These are phyloP conservation scores for Pleurotus citrinopileatus DNA, from an alignment of 768 basidiomycete genomes.

Conservation along the genomic window DNA sequence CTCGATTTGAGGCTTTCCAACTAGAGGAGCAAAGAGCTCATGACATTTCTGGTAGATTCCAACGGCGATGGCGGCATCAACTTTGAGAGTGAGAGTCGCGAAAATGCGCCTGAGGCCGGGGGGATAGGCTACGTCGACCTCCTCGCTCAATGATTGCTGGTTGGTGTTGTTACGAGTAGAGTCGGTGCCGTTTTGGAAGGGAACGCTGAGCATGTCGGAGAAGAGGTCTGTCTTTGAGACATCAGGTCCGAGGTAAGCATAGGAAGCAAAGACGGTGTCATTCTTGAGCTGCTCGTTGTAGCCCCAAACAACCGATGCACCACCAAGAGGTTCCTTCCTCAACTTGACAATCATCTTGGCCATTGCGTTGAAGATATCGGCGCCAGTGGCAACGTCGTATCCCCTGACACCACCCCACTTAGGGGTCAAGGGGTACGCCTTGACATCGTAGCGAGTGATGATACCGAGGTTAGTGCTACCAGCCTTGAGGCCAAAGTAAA, in stretches of 20 bases:
- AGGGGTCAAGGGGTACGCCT: conserved; percentile 5
- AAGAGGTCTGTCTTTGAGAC: conserved; percentile 1
- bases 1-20: neutral
- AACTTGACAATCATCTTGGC: conserved; percentile 4
- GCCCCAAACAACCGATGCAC: conserved; percentile 6
- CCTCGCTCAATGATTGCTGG: neutral
- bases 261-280: conserved; percentile 5
- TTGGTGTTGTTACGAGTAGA: conserved; percentile 2
- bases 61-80: conserved; percentile 1
- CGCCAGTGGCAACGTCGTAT: conserved; percentile 8
- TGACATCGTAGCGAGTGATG: conserved; percentile 17
- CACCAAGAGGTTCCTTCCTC: conserved; percentile 2
- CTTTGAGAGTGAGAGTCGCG: conserved; percentile 6
- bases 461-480: conserved; percentile 18
- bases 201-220: conserved; percentile 1
- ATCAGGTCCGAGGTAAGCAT: neutral
- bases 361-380: conserved; percentile 4
- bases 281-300: neutral
- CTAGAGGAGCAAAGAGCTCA: neutral
- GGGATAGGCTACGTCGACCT: neutral
- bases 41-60: conserved; percentile 5
- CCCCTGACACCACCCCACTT: conserved; percentile 15
- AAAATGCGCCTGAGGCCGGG: conserved; percentile 6
- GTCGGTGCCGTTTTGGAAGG: neutral
- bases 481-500: conserved; percentile 16